Evolutionary conservation across 2,329 filamentous ascomycete genomes (phyloP).

Genomic region (Monilinia fructicola): DNA sequence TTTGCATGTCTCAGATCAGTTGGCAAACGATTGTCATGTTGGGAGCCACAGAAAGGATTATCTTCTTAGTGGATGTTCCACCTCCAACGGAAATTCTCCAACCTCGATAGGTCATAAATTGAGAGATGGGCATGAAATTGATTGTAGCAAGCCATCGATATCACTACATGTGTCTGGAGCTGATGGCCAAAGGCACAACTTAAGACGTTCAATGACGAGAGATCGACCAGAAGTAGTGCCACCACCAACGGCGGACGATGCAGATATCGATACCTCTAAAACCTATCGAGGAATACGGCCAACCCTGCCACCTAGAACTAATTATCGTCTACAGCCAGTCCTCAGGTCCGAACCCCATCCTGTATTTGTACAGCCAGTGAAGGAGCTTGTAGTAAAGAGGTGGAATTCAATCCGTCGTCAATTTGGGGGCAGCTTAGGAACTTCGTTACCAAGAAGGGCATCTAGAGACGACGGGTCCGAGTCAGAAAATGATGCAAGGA

Average conservation of each 20-base stretch:
- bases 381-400: slow-evolving; percentile 37
- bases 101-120: neutral
- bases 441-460: slow-evolving; percentile 24
- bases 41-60: slow-evolving; percentile 19
- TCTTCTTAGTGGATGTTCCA: neutral
- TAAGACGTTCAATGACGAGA: neutral
- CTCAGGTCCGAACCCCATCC: slow-evolving; percentile 37
- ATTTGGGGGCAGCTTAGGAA: slow-evolving; percentile 34
- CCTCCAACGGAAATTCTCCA: neutral
- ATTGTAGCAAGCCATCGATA: neutral
- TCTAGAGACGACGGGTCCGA: slow-evolving; percentile 26
- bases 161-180: neutral
- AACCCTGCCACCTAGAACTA: slow-evolving; percentile 15
- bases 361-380: slow-evolving; percentile 39
- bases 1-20: slow-evolving; percentile 28
- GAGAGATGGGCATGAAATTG: neutral
- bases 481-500: slow-evolving; percentile 24
- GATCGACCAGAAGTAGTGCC: neutral
- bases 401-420: slow-evolving; percentile 35
- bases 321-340: slow-evolving; percentile 33
- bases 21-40: slow-evolving; percentile 16
- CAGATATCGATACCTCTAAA: slow-evolving; percentile 15
- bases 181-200: neutral
- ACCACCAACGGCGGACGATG: slow-evolving; percentile 8
- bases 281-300: slow-evolving; percentile 19